These are phyloP conservation scores for Puya raimondii DNA, from an alignment of 176 grass and related monocot species.

Conservation along the genomic window DNA sequence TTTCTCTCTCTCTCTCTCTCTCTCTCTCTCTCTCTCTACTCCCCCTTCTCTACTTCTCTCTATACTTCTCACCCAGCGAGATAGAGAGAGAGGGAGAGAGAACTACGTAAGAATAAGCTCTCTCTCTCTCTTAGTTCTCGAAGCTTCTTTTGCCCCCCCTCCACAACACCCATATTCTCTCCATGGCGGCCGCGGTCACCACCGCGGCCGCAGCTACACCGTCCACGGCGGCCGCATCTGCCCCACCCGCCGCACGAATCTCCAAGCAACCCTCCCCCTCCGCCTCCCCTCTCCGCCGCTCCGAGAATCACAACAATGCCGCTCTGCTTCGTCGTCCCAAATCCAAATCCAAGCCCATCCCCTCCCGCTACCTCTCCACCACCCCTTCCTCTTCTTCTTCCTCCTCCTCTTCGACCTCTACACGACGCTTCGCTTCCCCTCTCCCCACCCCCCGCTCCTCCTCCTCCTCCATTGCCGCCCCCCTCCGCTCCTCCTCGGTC, in stretches of 20 bases:
- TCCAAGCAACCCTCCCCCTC: background rate
- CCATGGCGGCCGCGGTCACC: background rate
- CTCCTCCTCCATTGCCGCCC: conserved; percentile 4
- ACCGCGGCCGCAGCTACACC: background rate
- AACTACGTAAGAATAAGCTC: too few relatives aligned
- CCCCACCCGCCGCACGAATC: background rate
- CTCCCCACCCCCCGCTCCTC: conserved; percentile 1
- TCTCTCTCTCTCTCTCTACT: background rate
- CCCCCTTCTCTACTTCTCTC: background rate
- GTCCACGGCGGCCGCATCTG: background rate
- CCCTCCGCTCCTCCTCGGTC: conserved; percentile 4
- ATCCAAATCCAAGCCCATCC: conserved; percentile 9
- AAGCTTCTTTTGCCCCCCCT: too few relatives aligned
- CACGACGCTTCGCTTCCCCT: background rate
- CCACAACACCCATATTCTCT: background rate
- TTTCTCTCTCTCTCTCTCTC: background rate
- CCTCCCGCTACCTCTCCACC: conserved; percentile 6
- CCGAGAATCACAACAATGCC: conserved; percentile 20
- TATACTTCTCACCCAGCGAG: background rate
- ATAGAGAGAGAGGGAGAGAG: background rate
- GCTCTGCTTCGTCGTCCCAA: background rate
- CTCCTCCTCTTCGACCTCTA: background rate
- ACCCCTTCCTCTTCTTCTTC: conserved; percentile 6
- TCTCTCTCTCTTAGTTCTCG: too few relatives aligned
- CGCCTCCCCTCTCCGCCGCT: background rate